These are phyloP conservation scores for Scytalidium lignicola DNA, from an alignment of 2,329 filamentous ascomycete genomes.

Conservation along the genomic window DNA sequence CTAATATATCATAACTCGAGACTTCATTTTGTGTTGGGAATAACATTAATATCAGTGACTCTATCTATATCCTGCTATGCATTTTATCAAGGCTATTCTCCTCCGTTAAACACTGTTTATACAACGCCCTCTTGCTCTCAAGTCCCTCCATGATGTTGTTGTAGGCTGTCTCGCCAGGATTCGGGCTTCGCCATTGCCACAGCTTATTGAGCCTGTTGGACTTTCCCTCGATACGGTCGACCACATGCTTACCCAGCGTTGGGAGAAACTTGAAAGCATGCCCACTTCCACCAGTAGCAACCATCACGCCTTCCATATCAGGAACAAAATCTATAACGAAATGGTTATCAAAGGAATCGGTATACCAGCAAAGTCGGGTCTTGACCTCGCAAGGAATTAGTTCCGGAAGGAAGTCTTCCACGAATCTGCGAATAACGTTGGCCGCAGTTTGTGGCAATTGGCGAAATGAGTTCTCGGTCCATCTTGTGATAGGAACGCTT, in stretches of 20 bases:
- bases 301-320: slow-evolving; percentile 39
- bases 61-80: too few relatives aligned
- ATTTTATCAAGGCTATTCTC: too few relatives aligned
- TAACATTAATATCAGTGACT: too few relatives aligned
- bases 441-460: slow-evolving; percentile 26
- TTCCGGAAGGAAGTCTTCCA: slow-evolving; percentile 29
- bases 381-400: slow-evolving; percentile 27
- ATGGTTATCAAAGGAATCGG: slow-evolving; percentile 46
- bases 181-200: slow-evolving; percentile 19
- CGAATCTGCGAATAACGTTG: slow-evolving; percentile 24
- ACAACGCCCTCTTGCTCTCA: not conserved
- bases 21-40: too few relatives aligned
- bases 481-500: slow-evolving; percentile 29
- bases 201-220: slow-evolving; percentile 19
- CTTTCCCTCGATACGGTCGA: slow-evolving; percentile 38
- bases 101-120: slow-evolving; percentile 6
- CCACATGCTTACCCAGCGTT: slow-evolving; percentile 44
- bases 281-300: slow-evolving; percentile 49
- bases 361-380: slow-evolving; percentile 53
- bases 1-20: too few relatives aligned
- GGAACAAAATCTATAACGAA: slow-evolving; percentile 48
- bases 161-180: not conserved
- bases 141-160: slow-evolving; percentile 1
- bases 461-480: slow-evolving; percentile 16
- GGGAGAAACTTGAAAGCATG: slow-evolving; percentile 55